phyloP scores from a whole-genome alignment of 2,329 filamentous ascomycete species.

The Dryadomyces quercivorus region DNA sequence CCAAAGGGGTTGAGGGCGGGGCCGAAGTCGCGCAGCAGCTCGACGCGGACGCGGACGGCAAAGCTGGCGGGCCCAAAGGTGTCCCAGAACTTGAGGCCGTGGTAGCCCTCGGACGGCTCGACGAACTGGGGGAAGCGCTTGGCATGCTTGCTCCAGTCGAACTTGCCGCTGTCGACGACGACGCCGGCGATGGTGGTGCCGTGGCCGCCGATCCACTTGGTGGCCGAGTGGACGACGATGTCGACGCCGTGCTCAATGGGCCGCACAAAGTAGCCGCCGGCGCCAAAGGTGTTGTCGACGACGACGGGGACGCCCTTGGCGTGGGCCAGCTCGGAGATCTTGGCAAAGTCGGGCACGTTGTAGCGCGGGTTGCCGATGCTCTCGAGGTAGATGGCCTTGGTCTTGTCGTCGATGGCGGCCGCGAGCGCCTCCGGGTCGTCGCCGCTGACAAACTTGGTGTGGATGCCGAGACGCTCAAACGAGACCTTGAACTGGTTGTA shows the following conservation, averaged over 20 bases:
- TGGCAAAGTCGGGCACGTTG: conserved; percentile 84
- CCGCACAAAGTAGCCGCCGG: conserved; percentile 75
- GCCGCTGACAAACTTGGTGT: conserved; percentile 75
- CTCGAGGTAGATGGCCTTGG: conserved; percentile 86
- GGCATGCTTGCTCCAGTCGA: conserved; percentile 80
- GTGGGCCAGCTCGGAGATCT: conserved; percentile 69
- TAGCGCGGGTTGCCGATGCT: conserved; percentile 89
- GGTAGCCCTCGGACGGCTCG: conserved; percentile 79
- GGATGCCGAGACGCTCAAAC: conserved; percentile 74
- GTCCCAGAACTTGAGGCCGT: conserved; percentile 89
- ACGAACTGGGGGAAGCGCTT: conserved; percentile 86
- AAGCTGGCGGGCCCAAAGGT: conserved; percentile 77
- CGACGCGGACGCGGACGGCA: conserved; percentile 75
- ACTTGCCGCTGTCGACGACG: conserved; percentile 79
- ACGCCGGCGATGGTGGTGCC: conserved; percentile 84
- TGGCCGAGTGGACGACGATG: conserved; percentile 87
- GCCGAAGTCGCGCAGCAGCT: conserved; percentile 81
- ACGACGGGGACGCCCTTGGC: conserved; percentile 54
- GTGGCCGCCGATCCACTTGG: conserved; percentile 95
- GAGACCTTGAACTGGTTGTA: conserved; percentile 97
- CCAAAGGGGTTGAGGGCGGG: conserved; percentile 77
- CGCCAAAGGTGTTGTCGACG: conserved; percentile 91
- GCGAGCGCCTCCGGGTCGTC: conserved; percentile 71
- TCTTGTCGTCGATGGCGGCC: conserved; percentile 78
- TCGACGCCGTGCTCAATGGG: conserved; percentile 87